Evolutionary conservation across 1,139 yeast genomes (phyloP), one percentile per base, ranked within the genome.

Genomic region (Suhomyces panamericanus): DNA sequence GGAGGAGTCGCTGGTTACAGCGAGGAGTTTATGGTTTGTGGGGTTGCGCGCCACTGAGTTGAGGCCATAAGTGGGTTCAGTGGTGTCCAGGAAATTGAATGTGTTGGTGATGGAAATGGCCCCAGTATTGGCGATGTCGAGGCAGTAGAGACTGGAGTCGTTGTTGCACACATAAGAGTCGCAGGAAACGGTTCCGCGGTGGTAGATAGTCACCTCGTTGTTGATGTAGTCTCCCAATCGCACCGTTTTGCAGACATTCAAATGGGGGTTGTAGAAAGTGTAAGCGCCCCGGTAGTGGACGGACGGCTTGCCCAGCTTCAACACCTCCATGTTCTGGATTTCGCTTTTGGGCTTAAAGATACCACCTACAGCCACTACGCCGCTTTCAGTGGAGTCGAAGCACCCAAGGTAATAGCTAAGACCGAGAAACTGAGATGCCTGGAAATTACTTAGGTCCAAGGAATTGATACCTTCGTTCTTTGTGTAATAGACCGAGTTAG

Each of bases 191-290:
- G 61, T 55, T 9, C 75, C 62, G 7, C 64, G 44, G 44, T 69
- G 69, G 59, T 76, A 73, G 24, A 87, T 62, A 1, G 84, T 70
- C n/a, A 89, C 95, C 39, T 88, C 81, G 63, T 90, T 90, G 63
- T 88, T 89, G 55, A 90, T 88, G 68, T 83, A 80, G 39, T 85
- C 87, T 0, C 97, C 96, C 35, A 89, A 65, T 42, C 78, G 79
- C 26, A 78, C 75, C 1, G 85, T 78, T 39, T 73, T 65, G 9
- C 73, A 60, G 7, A 62, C 58, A 12, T 74, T 74, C 3, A 80
- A 72, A n/a, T 70, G 67, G 14, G 75, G 73, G 52, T 77, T 78
- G 57, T 76, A 73, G 42, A 85, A 69, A 2, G 86, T 81, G 52
- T 85, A 77, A 39, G 82, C 73, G 1, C 93, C 96, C 55, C 78